Evolutionary conservation across 2,329 filamentous ascomycete genomes (phyloP), one percentile per base, ranked within the genome.

Genomic region (Fusarium abutilonis): DNA sequence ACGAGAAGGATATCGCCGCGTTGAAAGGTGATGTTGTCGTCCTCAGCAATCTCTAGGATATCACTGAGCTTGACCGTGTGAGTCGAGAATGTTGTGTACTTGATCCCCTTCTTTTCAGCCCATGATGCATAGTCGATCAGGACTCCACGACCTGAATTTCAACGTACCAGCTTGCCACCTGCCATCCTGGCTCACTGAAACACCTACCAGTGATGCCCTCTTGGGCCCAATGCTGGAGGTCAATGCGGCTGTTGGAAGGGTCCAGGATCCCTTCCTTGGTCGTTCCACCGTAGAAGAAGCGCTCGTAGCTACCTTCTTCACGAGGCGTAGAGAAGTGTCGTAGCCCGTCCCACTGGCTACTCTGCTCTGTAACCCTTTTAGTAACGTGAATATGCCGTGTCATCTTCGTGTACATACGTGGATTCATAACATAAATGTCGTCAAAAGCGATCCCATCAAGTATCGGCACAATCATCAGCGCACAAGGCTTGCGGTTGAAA

Each of bases 1-100:
- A 87, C 40, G 52, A 86, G 78, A 7, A 86, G 73, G n/a, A 85
- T 79, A 51, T 85, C 83, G 3, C 83, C 83, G 3, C 72, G 74
- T 38, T 75, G 74, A 43, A 84, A 82, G 0, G 70, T 74, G n/a
- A 82, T 74, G 6, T 76, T 73, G 43, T 74, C 75, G 50, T 79
- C 76, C 8, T 72, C 63, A 2, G 80, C 79, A 6, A 78, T 70
- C 4, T 73, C 68, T 2, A 71, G 52, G 0, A 79, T 63, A 44
- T 70, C 21, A 9, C 13, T 4, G 70, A 64, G 35, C 70, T 70
- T 38, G 81, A 69, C 46, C 73, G 26, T 72, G 66, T 66, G 80
- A 73, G 15, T 73, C 66, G 29, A 79, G 75, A 64, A 84, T 74
- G 21, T 76, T 66, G 72, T 74, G 52, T 80, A 78, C 2, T 67